Percentiles rank a stretch among this genome's conserved stretches.
Conservation (phyloP, 345 rosid genomes). For the Eucalyptus caleyi region DNA sequence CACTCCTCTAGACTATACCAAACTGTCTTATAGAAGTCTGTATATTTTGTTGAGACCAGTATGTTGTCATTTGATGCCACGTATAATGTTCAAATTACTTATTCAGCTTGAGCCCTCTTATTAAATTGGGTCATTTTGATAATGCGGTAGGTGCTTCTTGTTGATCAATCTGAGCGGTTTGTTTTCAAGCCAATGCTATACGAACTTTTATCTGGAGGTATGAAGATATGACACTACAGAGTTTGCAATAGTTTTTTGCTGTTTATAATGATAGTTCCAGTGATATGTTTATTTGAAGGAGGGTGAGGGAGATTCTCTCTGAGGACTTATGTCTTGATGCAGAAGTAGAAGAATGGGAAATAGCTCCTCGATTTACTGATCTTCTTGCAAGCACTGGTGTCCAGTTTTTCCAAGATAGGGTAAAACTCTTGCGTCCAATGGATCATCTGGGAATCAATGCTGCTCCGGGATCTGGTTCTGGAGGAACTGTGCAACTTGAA, state of each 20-base stretch:
- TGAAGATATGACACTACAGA: background rate
- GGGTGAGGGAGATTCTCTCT: background rate
- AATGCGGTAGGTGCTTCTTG: conserved; percentile 63
- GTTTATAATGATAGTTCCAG: background rate
- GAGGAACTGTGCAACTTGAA: conserved; percentile 83
- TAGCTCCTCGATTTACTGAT: conserved; percentile 88
- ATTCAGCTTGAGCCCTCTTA: background rate
- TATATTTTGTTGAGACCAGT: background rate
- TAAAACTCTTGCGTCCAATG: conserved; percentile 52
- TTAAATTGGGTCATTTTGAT: background rate
- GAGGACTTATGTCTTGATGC: conserved; percentile 3
- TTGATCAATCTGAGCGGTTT: conserved; percentile 89
- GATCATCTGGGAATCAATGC: conserved; percentile 52
- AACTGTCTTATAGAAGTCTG: background rate
- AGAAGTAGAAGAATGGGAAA: conserved; percentile 98
- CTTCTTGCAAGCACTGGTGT: conserved; percentile 66
- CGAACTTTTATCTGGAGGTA: conserved; percentile 91
- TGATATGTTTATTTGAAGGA: background rate
- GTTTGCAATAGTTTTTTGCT: background rate
- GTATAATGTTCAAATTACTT: background rate
- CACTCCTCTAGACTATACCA: background rate
- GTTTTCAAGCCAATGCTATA: conserved; percentile 96
- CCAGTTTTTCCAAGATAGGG: conserved; percentile 69
- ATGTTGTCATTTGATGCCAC: background rate
- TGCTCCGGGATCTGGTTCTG: conserved; percentile 24